Evolutionary conservation across 192 early-diverging fungal species (phyloP), one percentile per base, ranked within the genome.

Genomic region (Podila clonocystis): DNA sequence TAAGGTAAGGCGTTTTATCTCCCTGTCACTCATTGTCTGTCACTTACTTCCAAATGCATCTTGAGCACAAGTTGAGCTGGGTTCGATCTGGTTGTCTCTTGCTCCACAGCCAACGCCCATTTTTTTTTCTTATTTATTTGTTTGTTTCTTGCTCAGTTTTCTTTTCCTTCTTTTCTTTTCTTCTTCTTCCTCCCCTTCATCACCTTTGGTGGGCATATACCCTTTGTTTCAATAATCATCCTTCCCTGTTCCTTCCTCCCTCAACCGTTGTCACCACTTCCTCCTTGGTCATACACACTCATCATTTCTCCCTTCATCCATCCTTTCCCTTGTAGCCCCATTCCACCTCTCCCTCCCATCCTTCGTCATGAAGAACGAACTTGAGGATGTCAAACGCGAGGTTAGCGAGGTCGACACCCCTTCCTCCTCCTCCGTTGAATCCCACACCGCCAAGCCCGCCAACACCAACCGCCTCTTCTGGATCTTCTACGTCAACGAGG

Each of bases 381-480:
- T n/a, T 7, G 12, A 52, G 9, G 50, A 17, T 19, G 5, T 52
- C 50, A 52, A 52, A 5, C 1, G 17, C 50, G 50, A n/a, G 5
- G 50, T 7, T 50, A 20, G 22, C 50, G 22, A 19, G 4, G 50
- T 6, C 50, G 50, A 52, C 19, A 52, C 17, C 50, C 19, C 50
- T 52, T 19, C 17, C n/a, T 24, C 24, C 6, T 55, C 52, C 52
- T 24, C n/a, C 24, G 0, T 24, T 17, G 52, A 22, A 26, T 55
- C 52, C 41, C 12, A 1, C n/a, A 11, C 22, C 52, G 3, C 20
- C 22, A 24, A 24, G 20, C n/a, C 52, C 24, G 7, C 63, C 57
- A 50, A 64, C 59, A n/a, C 50, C 26, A 72, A 73, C 55, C 74
- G 75, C 45, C 73, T 85, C 30, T 38, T 85, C n/a, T 65, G 84